Percentiles rank a stretch among this genome's conserved stretches.
Conservation (phyloP, 257 asterid genomes). For the Solanum infundibuliforme region DNA sequence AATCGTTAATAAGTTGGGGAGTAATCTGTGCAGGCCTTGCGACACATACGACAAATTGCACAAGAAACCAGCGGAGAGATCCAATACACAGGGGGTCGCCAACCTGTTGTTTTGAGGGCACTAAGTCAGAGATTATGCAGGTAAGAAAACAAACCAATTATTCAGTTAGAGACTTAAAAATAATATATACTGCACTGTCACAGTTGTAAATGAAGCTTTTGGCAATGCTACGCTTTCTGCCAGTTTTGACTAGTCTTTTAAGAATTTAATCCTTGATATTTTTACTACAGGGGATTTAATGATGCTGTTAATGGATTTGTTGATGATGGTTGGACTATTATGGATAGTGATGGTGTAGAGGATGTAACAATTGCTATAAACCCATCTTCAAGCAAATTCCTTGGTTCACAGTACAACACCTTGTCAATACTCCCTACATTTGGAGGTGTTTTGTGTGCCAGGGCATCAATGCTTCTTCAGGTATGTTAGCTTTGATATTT, state of each 20-base stretch:
- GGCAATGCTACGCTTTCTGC: neutral
- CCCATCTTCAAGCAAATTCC: slow-evolving; percentile 67
- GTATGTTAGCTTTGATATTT: slow-evolving; percentile 10
- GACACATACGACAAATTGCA: slow-evolving; percentile 78
- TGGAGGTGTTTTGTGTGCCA: slow-evolving; percentile 90
- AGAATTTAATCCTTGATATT: neutral
- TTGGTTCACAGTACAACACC: slow-evolving; percentile 55
- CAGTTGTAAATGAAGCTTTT: neutral
- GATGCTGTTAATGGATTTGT: slow-evolving; percentile 92
- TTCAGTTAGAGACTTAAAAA: neutral
- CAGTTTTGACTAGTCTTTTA: neutral
- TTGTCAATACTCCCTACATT: slow-evolving; percentile 63
- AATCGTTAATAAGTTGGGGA: neutral
- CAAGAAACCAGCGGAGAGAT: slow-evolving; percentile 88
- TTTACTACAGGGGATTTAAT: slow-evolving; percentile 65
- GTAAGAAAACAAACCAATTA: slow-evolving; percentile 14
- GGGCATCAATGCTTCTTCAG: slow-evolving; percentile 98
- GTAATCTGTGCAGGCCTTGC: slow-evolving; percentile 48
- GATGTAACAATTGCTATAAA: slow-evolving; percentile 78
- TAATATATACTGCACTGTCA: neutral
- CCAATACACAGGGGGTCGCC: slow-evolving; percentile 72
- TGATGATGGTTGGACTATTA: slow-evolving; percentile 92
- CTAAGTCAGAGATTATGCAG: slow-evolving; percentile 80
- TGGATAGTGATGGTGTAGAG: slow-evolving; percentile 80
- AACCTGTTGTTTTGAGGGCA: slow-evolving; percentile 82